A percentile compares a stretch with the other conserved stretches of the same genome.
Evolutionary conservation across 495 filamentous ascomycete genomes (phyloP).

Genomic region (Pseudevernia furfuracea): DNA sequence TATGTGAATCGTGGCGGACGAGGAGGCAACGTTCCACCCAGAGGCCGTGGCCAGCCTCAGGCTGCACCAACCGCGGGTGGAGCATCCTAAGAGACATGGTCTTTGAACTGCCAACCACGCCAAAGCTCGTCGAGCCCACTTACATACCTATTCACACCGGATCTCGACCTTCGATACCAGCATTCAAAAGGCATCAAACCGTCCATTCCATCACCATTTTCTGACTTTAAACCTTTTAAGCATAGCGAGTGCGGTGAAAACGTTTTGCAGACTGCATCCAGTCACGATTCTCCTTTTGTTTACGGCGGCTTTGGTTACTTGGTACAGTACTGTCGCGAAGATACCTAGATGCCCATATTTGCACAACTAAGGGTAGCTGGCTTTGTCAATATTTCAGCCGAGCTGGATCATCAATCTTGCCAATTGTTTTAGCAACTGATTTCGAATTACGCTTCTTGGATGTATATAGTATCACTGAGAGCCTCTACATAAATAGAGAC

Average conservation of each 20-base stretch:
- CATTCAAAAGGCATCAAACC: constrained; percentile 13
- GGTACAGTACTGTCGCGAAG: constrained; percentile 7
- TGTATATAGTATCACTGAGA: constrained; percentile 14
- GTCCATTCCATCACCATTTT: background rate
- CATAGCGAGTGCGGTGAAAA: constrained; percentile 19
- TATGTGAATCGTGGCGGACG: constrained; percentile 46
- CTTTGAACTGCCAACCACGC: background rate
- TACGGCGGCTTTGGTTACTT: constrained; percentile 7
- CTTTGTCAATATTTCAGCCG: constrained; percentile 8
- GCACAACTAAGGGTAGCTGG: background rate
- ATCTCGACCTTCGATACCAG: constrained; percentile 9
- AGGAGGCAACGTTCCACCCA: too few species aligned
- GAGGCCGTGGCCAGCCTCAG: constrained; percentile 45
- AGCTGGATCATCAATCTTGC: constrained; percentile 7
- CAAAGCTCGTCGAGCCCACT: background rate
- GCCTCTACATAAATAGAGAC: constrained; percentile 2
- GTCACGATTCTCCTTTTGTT: constrained; percentile 16
- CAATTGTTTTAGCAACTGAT: constrained; percentile 9
- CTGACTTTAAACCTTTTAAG: background rate
- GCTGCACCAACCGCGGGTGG: constrained; percentile 34
- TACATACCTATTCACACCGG: background rate
- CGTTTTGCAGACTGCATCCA: constrained; percentile 3
- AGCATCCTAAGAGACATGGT: too few species aligned
- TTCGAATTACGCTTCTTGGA: constrained; percentile 3
- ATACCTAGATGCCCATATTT: constrained; percentile 5